Conservation (phyloP, 2,329 filamentous ascomycete genomes). For the Sclerotinia sclerotiorum region DNA sequence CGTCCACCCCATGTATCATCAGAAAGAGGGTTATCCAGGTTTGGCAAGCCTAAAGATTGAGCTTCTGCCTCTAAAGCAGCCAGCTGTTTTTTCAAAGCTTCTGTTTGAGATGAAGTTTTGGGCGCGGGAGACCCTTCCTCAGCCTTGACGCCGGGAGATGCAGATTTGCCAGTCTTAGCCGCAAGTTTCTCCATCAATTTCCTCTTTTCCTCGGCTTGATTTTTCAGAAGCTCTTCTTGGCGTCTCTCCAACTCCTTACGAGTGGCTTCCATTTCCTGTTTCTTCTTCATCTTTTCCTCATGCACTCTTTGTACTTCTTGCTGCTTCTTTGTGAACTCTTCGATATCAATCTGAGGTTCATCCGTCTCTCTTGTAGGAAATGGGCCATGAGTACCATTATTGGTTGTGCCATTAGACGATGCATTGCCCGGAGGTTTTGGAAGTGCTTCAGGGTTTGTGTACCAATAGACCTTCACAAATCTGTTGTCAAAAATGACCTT, state of each 20-base stretch:
- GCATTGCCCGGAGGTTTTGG: slow-evolving; percentile 39
- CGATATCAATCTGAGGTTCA: slow-evolving; percentile 61
- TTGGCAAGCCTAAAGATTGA: slow-evolving; percentile 57
- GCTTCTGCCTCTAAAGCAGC: slow-evolving; percentile 74
- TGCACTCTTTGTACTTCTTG: slow-evolving; percentile 69
- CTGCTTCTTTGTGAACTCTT: slow-evolving; percentile 67
- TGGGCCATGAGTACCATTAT: slow-evolving; percentile 36
- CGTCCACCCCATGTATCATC: slow-evolving; percentile 46
- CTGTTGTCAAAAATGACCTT: slow-evolving; percentile 82
- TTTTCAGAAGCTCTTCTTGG: slow-evolving; percentile 59
- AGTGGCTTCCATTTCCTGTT: slow-evolving; percentile 61
- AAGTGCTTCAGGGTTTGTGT: slow-evolving; percentile 51
- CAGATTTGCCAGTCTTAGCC: slow-evolving; percentile 47
- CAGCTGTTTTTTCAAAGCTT: slow-evolving; percentile 67
- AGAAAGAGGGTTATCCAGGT: slow-evolving; percentile 54
- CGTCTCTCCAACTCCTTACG: slow-evolving; percentile 65
- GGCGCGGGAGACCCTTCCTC: slow-evolving; percentile 29
- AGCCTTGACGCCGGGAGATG: slow-evolving; percentile 23
- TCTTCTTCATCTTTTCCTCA: slow-evolving; percentile 63
- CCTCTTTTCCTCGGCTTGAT: slow-evolving; percentile 64
- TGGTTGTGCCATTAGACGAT: slow-evolving; percentile 35
- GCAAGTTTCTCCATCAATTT: slow-evolving; percentile 62
- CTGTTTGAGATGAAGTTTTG: slow-evolving; percentile 50
- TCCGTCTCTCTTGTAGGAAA: slow-evolving; percentile 30
- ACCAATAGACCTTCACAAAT: slow-evolving; percentile 84